Percentiles rank a stretch among this genome's conserved stretches.
These are phyloP conservation scores for Vigna nakashimae DNA, from an alignment of 306 rosid species.

Conservation along the genomic window DNA sequence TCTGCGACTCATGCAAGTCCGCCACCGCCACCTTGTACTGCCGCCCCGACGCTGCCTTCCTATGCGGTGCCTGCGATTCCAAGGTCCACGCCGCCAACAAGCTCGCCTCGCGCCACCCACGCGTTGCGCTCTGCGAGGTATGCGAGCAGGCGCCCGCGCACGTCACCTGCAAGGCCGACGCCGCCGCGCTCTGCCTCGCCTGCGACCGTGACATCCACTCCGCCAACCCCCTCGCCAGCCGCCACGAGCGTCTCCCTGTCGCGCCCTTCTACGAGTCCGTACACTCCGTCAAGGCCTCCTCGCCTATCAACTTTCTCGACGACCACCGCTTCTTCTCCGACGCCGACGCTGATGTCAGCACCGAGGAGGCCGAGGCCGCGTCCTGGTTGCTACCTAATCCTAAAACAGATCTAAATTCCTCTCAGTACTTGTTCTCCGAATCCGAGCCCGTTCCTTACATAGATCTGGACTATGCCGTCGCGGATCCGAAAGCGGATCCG, in stretches of 20 bases:
- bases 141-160: conserved; percentile 95
- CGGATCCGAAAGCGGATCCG: conserved; percentile 67
- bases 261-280: conserved; percentile 59
- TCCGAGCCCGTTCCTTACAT: conserved; percentile 73
- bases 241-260: conserved; percentile 81
- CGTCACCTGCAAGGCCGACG: conserved; percentile 96
- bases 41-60: conserved; percentile 92
- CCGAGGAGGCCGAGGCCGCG: conserved; percentile 94
- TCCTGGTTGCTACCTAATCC: conserved; percentile 84
- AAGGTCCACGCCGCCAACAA: conserved; percentile 90
- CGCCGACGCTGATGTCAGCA: conserved; percentile 65
- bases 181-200: conserved; percentile 82
- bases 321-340: conserved; percentile 67
- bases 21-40: conserved; percentile 86
- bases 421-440: conserved; percentile 59
- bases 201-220: conserved; percentile 97
- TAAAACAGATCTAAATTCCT: conserved; percentile 72
- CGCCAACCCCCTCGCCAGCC: conserved; percentile 90
- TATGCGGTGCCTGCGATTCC: conserved; percentile 75
- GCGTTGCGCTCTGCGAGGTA: conserved; percentile 85
- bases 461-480: conserved; percentile 74
- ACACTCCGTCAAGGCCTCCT: conserved; percentile 45
- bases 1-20: conserved; percentile 92
- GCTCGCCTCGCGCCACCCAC: conserved; percentile 94
- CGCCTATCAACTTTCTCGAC: conserved; percentile 53